Conservation (phyloP, 192 early-diverging fungal species). For the Allomyces macrogynus region DNA sequence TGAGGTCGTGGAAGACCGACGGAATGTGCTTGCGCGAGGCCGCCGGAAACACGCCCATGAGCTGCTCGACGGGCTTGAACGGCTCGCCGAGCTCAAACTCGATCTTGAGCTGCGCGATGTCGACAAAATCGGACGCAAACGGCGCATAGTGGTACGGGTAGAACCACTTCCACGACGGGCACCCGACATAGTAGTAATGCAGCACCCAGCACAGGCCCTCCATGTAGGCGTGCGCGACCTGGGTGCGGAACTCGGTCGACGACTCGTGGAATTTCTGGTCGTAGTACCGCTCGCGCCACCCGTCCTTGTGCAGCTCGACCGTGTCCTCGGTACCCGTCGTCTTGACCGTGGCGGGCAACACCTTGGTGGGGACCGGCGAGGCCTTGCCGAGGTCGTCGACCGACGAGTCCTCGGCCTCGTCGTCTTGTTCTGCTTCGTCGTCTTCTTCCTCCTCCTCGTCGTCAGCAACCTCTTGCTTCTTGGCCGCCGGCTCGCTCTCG, state of each 20-base stretch:
- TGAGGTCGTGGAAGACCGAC: constrained; percentile 53
- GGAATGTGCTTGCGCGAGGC: constrained; percentile 70
- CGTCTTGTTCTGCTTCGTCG: constrained; percentile 19
- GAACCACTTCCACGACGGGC: constrained; percentile 94
- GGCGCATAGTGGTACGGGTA: constrained; percentile 96
- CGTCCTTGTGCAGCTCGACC: constrained; percentile 46
- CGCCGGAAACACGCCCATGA: constrained; percentile 95
- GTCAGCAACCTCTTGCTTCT: neutral
- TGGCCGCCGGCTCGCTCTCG: neutral
- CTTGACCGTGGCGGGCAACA: constrained; percentile 10
- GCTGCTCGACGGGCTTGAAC: constrained; percentile 91
- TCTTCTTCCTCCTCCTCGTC: constrained; percentile 15
- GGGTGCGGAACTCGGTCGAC: constrained; percentile 3
- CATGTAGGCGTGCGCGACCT: constrained; percentile 51
- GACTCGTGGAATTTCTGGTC: constrained; percentile 41
- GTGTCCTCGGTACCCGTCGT: constrained; percentile 15
- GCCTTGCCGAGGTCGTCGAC: constrained; percentile 29
- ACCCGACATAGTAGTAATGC: constrained; percentile 87
- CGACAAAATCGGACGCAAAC: constrained; percentile 58
- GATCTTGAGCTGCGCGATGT: constrained; percentile 9
- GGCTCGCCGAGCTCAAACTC: constrained; percentile 65
- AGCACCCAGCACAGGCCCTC: constrained; percentile 93
- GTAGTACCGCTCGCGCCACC: constrained; percentile 71
- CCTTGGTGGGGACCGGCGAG: constrained; percentile 10
- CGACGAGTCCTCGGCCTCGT: constrained; percentile 21